These are phyloP conservation scores for Fusarium devonianum DNA, from an alignment of 2,329 filamentous ascomycete species.

Conservation along the genomic window DNA sequence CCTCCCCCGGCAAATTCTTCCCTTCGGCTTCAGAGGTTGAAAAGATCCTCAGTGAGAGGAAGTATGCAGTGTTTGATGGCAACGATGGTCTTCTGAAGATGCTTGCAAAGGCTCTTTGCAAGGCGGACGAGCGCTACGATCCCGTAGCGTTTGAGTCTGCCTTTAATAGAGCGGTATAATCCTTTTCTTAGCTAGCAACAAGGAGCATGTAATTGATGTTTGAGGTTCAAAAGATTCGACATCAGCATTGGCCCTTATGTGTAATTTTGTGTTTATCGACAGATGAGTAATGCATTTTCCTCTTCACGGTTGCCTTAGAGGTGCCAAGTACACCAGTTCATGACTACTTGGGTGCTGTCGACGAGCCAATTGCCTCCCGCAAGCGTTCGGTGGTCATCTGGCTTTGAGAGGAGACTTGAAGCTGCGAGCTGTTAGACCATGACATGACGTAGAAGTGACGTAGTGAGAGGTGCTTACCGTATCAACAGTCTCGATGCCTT, in stretches of 20 bases:
- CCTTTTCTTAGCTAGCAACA: not conserved
- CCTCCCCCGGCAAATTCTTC: not conserved
- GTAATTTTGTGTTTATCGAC: not conserved
- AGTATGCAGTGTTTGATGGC: constrained; percentile 9
- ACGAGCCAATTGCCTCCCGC: not conserved
- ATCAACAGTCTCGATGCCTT: not conserved
- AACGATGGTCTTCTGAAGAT: constrained; percentile 16
- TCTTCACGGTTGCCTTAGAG: too few species aligned
- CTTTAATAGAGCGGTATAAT: constrained; percentile 8
- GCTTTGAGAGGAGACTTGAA: constrained; percentile 1
- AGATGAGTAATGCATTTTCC: not conserved
- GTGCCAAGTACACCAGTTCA: too few species aligned
- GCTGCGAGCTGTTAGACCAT: constrained; percentile 2
- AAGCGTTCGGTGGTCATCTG: not conserved
- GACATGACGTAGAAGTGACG: not conserved
- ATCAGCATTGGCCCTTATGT: too few species aligned
- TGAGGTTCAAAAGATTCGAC: too few species aligned
- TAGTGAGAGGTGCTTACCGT: not conserved
- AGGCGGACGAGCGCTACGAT: constrained; percentile 5
- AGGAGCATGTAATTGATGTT: not conserved
- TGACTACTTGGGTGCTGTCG: not conserved
- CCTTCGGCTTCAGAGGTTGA: not conserved
- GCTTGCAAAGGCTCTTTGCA: constrained; percentile 16
- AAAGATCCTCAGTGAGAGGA: not conserved
- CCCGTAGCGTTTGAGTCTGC: constrained; percentile 4